These are phyloP conservation scores for Escallonia herrerae DNA, from an alignment of 129 eudicot genomes.

Conservation along the genomic window DNA sequence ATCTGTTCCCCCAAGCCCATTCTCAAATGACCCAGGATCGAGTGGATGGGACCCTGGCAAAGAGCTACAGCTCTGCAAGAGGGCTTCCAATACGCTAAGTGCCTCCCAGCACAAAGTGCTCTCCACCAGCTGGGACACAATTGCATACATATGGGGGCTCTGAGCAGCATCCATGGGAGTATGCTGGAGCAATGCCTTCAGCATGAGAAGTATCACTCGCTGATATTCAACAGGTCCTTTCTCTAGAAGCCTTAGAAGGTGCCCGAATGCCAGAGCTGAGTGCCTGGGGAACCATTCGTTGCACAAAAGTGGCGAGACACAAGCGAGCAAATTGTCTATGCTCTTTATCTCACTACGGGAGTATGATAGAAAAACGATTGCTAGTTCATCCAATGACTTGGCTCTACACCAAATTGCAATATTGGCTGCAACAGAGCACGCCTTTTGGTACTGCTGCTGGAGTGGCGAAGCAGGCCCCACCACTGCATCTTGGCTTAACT, in stretches of 20 bases:
- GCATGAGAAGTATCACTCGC: conserved; percentile 79
- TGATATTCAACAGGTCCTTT: conserved; percentile 91
- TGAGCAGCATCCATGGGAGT: conserved; percentile 97
- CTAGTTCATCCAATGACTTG: conserved; percentile 65
- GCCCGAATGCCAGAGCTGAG: conserved; percentile 92
- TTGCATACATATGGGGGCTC: conserved; percentile 97
- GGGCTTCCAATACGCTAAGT: conserved; percentile 95
- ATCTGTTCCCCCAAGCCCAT: conserved; percentile 59
- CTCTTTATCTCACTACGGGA: conserved; percentile 74
- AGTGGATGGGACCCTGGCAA: conserved; percentile 64
- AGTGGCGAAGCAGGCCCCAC: conserved; percentile 58
- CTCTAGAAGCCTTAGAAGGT: conserved; percentile 73
- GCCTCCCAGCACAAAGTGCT: conserved; percentile 99
- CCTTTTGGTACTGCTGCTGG: conserved; percentile 66
- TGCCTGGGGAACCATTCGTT: conserved; percentile 92
- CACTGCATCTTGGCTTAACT: conserved; percentile 65
- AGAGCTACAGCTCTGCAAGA: conserved; percentile 90
- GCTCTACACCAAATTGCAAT: conserved; percentile 88
- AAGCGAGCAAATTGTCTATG: conserved; percentile 66
- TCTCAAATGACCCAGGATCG: conserved; percentile 52
- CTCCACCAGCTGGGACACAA: conserved; percentile 93
- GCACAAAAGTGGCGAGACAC: conserved; percentile 84
- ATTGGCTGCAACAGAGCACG: conserved; percentile 72
- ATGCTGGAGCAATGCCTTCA: conserved; percentile 92
- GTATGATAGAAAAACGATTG: conserved; percentile 76